phyloP scores from a whole-genome alignment of 2,329 filamentous ascomycete species.

The Fusarium concolor region DNA sequence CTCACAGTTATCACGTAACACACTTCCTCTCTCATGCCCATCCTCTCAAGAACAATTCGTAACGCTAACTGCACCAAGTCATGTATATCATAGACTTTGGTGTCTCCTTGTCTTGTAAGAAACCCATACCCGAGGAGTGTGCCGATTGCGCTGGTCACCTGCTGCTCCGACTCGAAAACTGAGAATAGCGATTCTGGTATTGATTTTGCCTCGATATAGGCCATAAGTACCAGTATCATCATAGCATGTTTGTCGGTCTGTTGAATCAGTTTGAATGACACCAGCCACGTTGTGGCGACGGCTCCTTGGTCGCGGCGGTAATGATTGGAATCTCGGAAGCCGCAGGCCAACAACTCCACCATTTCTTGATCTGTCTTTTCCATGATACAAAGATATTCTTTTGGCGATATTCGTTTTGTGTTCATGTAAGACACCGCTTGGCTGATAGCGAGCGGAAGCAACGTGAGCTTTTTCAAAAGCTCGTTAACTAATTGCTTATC shows the following conservation, averaged over 20 bases:
- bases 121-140: conserved; percentile 51
- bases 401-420: conserved; percentile 38
- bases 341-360: conserved; percentile 13
- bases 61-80: conserved; percentile 51
- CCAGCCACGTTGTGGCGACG: conserved; percentile 54
- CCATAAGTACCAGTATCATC: conserved; percentile 46
- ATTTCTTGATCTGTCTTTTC: conserved; percentile 47
- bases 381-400: conserved; percentile 52
- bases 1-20: background rate
- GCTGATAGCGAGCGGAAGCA: conserved; percentile 54
- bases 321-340: conserved; percentile 50
- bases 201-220: conserved; percentile 54
- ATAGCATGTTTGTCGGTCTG: conserved; percentile 43
- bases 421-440: conserved; percentile 57
- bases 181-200: conserved; percentile 54
- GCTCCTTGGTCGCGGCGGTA: conserved; percentile 50
- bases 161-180: background rate
- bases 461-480: conserved; percentile 47
- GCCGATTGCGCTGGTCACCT: conserved; percentile 46
- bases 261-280: conserved; percentile 53
- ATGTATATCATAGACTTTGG: conserved; percentile 52
- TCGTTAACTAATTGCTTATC: background rate
- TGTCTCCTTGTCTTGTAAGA: conserved; percentile 40
- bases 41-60: conserved; percentile 40
- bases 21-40: rapidly evolving